Base-by-base conservation (phyloP, 768 basidiomycete genomes). In the Boletus pseudopeckii region DNA sequence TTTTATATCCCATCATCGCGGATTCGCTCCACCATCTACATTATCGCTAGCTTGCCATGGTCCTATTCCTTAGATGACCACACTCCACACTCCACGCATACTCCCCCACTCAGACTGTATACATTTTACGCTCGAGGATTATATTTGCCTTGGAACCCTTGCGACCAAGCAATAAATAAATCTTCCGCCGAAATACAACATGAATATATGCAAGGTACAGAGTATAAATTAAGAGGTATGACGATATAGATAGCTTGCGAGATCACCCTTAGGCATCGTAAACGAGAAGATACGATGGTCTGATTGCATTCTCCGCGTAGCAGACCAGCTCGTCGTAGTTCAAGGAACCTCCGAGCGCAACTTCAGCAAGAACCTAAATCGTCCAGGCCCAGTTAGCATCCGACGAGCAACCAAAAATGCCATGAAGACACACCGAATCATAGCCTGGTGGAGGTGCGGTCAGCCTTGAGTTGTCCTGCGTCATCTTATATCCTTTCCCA, bases 251-350 rank as follows among this genome's bases (percentile, higher is more conserved):
- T 48, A 34, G 5, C 3, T 33, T 15, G 48, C 3, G 3, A 41
- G 38, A n/a, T 7, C 6, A n/a, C 11, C 0, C 24, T 66, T 28
- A 71, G 36, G 75, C 75, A 50, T 86, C 84, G 55, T 87, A 88
- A 69, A 87, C 77, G 26, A 88, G 80, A 34, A 88, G 72, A 63
- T 83, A 88, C 15, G 86, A 85, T 5, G 86, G 85, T 38, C 85
- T 71, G 48, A 88, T 86, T 2, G 86, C 86, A 53, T 88, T 83
- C 65, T 88, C 85, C 40, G 73, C 71, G 61, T 88, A 88, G 28
- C 88, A 84, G 9, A 88, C 78, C 24, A 86, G 67, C 60, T 88
- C 86, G 60, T 88, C 86, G 44, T 88, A 83, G 59, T 88, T 87
- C 34, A 88, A 68, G 45, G 77, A 79, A 28, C 80, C 83, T 15